phyloP scores from a whole-genome alignment of 78 protist genomes.

The Pirum gemmata region DNA sequence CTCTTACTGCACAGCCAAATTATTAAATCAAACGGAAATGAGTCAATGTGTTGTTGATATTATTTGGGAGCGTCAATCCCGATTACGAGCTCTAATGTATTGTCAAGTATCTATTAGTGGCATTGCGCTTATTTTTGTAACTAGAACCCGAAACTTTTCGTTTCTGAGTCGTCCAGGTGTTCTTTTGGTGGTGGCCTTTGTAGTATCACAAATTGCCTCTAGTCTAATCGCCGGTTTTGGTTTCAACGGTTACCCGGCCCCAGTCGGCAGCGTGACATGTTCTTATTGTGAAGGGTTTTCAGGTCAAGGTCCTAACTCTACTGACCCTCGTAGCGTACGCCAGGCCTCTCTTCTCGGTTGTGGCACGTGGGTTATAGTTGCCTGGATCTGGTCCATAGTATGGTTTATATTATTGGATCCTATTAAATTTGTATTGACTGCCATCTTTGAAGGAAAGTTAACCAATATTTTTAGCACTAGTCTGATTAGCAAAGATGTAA shows the following conservation, averaged over 20 bases:
- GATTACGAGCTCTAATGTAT: slow-evolving; percentile 7
- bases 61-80: slow-evolving; percentile 27
- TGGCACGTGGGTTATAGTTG: slow-evolving; percentile 20
- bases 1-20: not conserved
- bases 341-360: slow-evolving; percentile 1
- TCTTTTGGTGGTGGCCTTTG: slow-evolving; percentile 59
- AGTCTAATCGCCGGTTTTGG: slow-evolving; percentile 39
- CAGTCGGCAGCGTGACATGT: not conserved
- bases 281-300: not conserved
- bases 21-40: not conserved
- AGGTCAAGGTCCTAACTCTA: not conserved
- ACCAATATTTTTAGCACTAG: not conserved
- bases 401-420: not conserved
- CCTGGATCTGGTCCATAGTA: slow-evolving; percentile 1
- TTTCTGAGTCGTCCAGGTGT: slow-evolving; percentile 62
- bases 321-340: not conserved
- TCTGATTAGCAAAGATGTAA: not conserved
- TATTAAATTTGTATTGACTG: not conserved
- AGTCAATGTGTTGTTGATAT: slow-evolving; percentile 29
- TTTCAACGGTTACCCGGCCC: not conserved
- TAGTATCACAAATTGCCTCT: slow-evolving; percentile 58
- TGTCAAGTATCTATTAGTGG: not conserved
- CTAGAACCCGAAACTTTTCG: slow-evolving; percentile 58
- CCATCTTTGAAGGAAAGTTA: not conserved
- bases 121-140: slow-evolving; percentile 4